Conservation (phyloP, 2,329 filamentous ascomycete genomes). For the Fusarium tuaranense region DNA sequence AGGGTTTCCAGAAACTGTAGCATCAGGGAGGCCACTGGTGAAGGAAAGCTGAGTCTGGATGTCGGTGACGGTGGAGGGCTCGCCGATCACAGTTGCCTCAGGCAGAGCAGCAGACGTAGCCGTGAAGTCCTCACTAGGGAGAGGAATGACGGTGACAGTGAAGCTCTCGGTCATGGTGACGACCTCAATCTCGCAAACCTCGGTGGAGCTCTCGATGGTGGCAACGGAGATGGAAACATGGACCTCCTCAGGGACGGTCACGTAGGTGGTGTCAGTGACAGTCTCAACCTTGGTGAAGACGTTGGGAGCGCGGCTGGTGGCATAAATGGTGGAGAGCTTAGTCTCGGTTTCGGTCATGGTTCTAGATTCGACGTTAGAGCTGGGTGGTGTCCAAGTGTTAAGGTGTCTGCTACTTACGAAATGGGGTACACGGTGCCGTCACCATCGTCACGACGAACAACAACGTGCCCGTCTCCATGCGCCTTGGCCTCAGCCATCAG, state of each 20-base stretch:
- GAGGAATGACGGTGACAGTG: slow-evolving; percentile 45
- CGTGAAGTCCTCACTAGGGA: slow-evolving; percentile 27
- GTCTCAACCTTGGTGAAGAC: slow-evolving; percentile 38
- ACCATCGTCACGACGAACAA: slow-evolving; percentile 30
- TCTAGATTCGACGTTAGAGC: slow-evolving; percentile 32
- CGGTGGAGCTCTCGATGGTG: slow-evolving; percentile 38
- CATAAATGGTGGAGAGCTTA: slow-evolving; percentile 49
- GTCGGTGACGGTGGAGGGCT: slow-evolving; percentile 48
- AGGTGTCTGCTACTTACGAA: slow-evolving; percentile 45
- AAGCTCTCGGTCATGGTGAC: slow-evolving; percentile 42
- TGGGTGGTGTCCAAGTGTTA: background rate
- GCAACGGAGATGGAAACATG: slow-evolving; percentile 41
- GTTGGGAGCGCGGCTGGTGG: slow-evolving; percentile 35
- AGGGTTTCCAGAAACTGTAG: slow-evolving; percentile 47
- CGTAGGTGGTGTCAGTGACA: slow-evolving; percentile 45
- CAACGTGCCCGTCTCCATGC: background rate
- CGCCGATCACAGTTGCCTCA: slow-evolving; percentile 43
- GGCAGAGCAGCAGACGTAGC: slow-evolving; percentile 34
- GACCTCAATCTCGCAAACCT: slow-evolving; percentile 37
- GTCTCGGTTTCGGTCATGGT: slow-evolving; percentile 52
- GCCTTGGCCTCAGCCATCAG: background rate
- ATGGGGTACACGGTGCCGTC: slow-evolving; percentile 46
- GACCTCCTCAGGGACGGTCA: slow-evolving; percentile 43
- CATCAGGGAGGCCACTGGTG: slow-evolving; percentile 48
- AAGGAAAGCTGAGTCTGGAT: slow-evolving; percentile 44